These are phyloP conservation scores for Clonostachys sp. DNA, from an alignment of 2,329 filamentous ascomycete genomes.

Conservation along the genomic window DNA sequence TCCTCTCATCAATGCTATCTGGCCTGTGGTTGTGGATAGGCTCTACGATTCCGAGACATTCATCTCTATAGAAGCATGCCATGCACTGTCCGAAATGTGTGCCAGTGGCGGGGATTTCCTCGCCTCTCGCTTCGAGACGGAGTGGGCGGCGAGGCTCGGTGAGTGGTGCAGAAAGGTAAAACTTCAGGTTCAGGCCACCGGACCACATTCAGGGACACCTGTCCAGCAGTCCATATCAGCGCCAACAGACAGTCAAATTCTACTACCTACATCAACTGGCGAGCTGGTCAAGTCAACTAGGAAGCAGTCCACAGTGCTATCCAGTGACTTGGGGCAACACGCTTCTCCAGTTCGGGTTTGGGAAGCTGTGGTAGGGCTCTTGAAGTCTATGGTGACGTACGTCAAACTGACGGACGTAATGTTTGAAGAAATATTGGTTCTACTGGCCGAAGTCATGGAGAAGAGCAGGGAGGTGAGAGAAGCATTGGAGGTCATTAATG, in stretches of 20 bases:
- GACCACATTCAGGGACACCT: slow-evolving; percentile 2
- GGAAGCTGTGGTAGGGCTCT: slow-evolving; percentile 54
- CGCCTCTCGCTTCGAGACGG: slow-evolving; percentile 65
- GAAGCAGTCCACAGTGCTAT: slow-evolving; percentile 2
- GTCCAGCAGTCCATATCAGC: slow-evolving; percentile 4
- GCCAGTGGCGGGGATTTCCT: slow-evolving; percentile 76
- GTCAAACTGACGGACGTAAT: slow-evolving; percentile 63
- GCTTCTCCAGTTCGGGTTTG: slow-evolving; percentile 60
- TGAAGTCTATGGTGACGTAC: slow-evolving; percentile 56
- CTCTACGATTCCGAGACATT: slow-evolving; percentile 64
- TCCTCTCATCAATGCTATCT: slow-evolving; percentile 84
- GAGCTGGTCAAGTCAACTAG: slow-evolving; percentile 8
- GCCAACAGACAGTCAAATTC: slow-evolving; percentile 9
- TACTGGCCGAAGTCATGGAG: slow-evolving; percentile 49
- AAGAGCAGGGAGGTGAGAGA: slow-evolving; percentile 41
- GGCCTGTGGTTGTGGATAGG: slow-evolving; percentile 73
- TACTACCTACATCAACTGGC: slow-evolving; percentile 23
- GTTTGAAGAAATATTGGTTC: slow-evolving; percentile 66
- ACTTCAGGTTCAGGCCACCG: slow-evolving; percentile 5
- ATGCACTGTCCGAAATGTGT: slow-evolving; percentile 66
- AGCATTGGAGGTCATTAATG: slow-evolving; percentile 61
- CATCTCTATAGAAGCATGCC: slow-evolving; percentile 66
- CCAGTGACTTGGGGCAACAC: slow-evolving; percentile 48
- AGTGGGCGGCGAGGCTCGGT: slow-evolving; percentile 58
- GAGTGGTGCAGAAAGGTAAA: slow-evolving; percentile 42